These are phyloP conservation scores for Triglochin maritima DNA, from an alignment of 106 monocot genomes.

Conservation along the genomic window DNA sequence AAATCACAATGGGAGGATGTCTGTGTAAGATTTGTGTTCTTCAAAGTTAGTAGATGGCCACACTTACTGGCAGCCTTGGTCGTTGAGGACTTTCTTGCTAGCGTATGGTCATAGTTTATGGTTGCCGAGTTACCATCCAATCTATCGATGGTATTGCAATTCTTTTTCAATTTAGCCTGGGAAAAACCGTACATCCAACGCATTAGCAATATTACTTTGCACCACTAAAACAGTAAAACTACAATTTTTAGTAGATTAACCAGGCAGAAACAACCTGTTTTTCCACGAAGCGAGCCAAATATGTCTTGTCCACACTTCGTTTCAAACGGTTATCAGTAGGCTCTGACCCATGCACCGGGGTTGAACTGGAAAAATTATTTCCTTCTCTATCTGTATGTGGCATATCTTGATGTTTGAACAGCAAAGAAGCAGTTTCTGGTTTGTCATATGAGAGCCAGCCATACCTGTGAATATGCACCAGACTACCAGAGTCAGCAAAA, in stretches of 20 bases:
- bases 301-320: not conserved
- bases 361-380: not conserved
- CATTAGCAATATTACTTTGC: not conserved
- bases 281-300: not conserved
- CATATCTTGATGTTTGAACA: too few relatives aligned
- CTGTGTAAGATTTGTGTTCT: constrained; percentile 15
- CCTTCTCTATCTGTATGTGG: not conserved
- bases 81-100: constrained; percentile 23
- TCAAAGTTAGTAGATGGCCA: not conserved
- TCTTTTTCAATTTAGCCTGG: constrained; percentile 19
- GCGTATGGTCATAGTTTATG: constrained; percentile 54
- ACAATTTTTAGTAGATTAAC: not conserved
- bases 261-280: constrained; percentile 1
- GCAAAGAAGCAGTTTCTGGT: not conserved
- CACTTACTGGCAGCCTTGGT: constrained; percentile 19
- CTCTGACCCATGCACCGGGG: not conserved
- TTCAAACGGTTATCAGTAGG: not conserved
- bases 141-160: constrained; percentile 6
- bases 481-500: not conserved
- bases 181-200: not conserved
- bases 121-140: constrained; percentile 78
- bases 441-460: constrained; percentile 49
- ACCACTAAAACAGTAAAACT: too few relatives aligned
- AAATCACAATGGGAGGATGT: constrained; percentile 48
- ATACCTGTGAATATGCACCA: constrained; percentile 36